A percentile compares a stretch with the other conserved stretches of the same genome.
phyloP scores from a whole-genome alignment of 2,329 filamentous ascomycete species.

The Stachybotrys chartarum region DNA sequence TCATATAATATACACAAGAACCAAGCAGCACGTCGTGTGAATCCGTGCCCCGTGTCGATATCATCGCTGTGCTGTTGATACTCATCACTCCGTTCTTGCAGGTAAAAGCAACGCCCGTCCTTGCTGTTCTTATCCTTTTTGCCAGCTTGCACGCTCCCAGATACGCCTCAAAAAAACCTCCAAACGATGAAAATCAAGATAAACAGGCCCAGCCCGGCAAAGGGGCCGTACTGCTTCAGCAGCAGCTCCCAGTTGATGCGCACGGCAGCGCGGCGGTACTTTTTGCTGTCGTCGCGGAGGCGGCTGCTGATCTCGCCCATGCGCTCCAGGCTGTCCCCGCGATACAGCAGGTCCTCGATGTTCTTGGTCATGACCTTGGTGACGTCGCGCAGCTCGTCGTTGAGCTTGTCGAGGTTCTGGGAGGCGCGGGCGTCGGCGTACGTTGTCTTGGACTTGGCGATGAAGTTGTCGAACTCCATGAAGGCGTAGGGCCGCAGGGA shows the following conservation, averaged over 20 bases:
- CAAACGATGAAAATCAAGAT: conserved; percentile 85
- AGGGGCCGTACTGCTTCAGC: conserved; percentile 92
- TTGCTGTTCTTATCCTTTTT: neutral
- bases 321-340: conserved; percentile 87
- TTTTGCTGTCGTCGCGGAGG: conserved; percentile 85
- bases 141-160: neutral
- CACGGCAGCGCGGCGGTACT: conserved; percentile 87
- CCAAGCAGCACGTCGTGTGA: neutral
- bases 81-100: neutral
- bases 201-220: conserved; percentile 73
- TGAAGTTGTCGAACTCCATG: conserved; percentile 97
- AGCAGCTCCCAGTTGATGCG: conserved; percentile 97
- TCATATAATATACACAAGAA: neutral
- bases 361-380: conserved; percentile 99
- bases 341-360: conserved; percentile 93
- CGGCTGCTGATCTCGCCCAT: conserved; percentile 94
- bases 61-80: neutral
- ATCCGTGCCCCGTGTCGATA: neutral
- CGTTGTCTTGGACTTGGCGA: conserved; percentile 83
- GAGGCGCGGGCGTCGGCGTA: conserved; percentile 89
- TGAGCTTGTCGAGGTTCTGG: conserved; percentile 89
- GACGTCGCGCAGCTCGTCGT: conserved; percentile 94
- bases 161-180: conserved; percentile 68
- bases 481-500: conserved; percentile 87
- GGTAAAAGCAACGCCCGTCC: neutral